Percentiles rank a stretch among this genome's conserved stretches.
Evolutionary conservation across 1,284 basidiomycete genomes (phyloP).

Genomic region (Mycena citricolor): DNA sequence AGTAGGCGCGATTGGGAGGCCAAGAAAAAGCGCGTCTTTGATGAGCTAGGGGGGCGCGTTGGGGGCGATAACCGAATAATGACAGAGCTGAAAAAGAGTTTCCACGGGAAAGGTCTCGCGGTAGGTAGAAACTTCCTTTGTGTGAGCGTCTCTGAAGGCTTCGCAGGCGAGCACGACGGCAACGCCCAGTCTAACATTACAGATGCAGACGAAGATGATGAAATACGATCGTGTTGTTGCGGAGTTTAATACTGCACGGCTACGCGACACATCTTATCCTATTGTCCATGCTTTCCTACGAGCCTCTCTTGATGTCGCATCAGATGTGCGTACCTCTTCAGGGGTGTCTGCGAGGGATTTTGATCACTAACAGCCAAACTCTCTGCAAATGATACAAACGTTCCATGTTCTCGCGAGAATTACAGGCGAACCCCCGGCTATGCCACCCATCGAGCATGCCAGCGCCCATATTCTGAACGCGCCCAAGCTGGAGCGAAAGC

Average conservation of each 20-base stretch:
- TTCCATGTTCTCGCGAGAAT: conserved; percentile 75
- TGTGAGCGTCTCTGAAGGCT: too few relatives aligned
- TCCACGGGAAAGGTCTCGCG: conserved; percentile 55
- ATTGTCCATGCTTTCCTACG: conserved; percentile 70
- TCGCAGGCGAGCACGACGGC: too few relatives aligned
- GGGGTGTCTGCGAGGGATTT: too few relatives aligned
- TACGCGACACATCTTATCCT: conserved; percentile 72
- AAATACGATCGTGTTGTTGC: conserved; percentile 83
- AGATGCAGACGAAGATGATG: conserved; percentile 94
- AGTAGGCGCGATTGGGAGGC: conserved; percentile 85
- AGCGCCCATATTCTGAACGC: conserved; percentile 77
- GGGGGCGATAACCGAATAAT: conserved; percentile 52
- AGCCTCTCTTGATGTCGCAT: conserved; percentile 55
- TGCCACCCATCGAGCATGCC: conserved; percentile 73
- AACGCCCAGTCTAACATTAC: conserved; percentile 58
- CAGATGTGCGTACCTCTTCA: conserved; percentile 48
- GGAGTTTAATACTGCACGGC: conserved; percentile 71
- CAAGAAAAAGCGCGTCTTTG: conserved; percentile 87
- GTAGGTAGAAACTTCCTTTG: too few relatives aligned
- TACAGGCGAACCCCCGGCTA: conserved; percentile 62
- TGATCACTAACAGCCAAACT: conserved; percentile 37
- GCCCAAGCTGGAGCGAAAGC: conserved; percentile 70
- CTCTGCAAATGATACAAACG: conserved; percentile 63
- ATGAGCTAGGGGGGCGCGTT: conserved; percentile 78
- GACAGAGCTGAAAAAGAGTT: conserved; percentile 59